Base-by-base conservation (phyloP, 2,329 filamentous ascomycete species). In the Teratosphaeria nubilosa region DNA sequence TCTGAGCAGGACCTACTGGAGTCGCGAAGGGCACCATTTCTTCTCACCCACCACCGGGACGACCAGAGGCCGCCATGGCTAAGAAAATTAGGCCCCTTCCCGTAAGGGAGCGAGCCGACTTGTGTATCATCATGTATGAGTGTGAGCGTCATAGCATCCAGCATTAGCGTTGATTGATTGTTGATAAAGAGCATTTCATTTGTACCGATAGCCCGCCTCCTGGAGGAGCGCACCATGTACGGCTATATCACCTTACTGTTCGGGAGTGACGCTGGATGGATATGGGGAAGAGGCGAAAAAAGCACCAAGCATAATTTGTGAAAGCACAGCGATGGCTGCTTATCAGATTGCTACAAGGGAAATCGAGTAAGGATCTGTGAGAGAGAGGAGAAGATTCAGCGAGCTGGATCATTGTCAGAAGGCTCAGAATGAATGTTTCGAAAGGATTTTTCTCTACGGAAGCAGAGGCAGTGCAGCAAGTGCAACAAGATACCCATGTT, bases 171-270 rank as follows among this genome's bases (percentile, higher is more conserved):
- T 48, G 41, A 48, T 48, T 48, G 41, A 22, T 48, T 67, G 67
- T 70, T 67, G 67, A 61, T 65, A 62, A 59, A 59, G 58, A 60
- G 59, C 64, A 63, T 65, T 65, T 64, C 61, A 59, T 65, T 61
- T 68, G 60, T 66, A 64, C 58, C 48, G 48, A 54, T 56, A 55
- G 54, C 51, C 32, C 34, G 34, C 45, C n/a, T 53, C 57, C 7
- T 11, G 41, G 53, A 37, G 51, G 51, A 53, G 41, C 41, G 41
- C 41, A 48, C 22, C 25, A 30, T 53, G 53, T 54, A 48, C n/a
- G 51, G 56, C 31, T 37, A 53, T 34, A 53, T 53, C 22, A 53
- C 51, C 31, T 30, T 16, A 54, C 34, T 24, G 51, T 41, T 16
- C 16, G 34, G 16, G 34, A 16, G 34, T 41, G 24, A 45, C 5